Conservation (phyloP, 805 yeast species). For the Myxozyma sirexii region DNA sequence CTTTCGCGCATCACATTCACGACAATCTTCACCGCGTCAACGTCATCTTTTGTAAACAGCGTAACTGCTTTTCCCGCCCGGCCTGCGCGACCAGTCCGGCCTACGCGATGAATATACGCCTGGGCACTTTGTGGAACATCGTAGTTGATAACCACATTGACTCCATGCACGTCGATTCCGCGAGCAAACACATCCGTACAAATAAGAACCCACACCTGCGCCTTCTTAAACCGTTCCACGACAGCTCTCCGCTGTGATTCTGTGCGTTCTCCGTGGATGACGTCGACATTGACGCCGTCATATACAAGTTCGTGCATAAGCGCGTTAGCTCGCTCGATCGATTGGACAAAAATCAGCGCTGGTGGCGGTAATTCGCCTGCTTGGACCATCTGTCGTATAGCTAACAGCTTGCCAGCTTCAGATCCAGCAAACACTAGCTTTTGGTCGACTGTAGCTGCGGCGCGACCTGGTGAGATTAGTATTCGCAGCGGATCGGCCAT, state of each 20-base stretch:
- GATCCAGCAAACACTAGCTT: slow-evolving; percentile 82
- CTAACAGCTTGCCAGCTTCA: slow-evolving; percentile 93
- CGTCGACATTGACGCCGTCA: slow-evolving; percentile 91
- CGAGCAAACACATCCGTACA: slow-evolving; percentile 95
- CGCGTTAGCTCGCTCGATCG: slow-evolving; percentile 92
- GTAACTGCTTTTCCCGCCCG: slow-evolving; percentile 85
- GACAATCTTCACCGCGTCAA: slow-evolving; percentile 72
- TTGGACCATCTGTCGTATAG: slow-evolving; percentile 83
- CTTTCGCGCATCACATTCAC: slow-evolving; percentile 95
- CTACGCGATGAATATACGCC: slow-evolving; percentile 95
- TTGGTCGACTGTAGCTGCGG: slow-evolving; percentile 81
- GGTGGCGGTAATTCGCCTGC: slow-evolving; percentile 88
- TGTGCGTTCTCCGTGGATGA: slow-evolving; percentile 92
- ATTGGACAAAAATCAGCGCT: slow-evolving; percentile 85
- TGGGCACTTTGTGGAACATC: slow-evolving; percentile 95
- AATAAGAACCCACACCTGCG: slow-evolving; percentile 93
- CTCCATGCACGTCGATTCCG: slow-evolving; percentile 97
- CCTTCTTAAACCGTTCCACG: slow-evolving; percentile 80
- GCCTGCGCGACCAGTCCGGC: slow-evolving; percentile 98
- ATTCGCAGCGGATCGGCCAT: slow-evolving; percentile 86
- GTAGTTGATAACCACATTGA: slow-evolving; percentile 89
- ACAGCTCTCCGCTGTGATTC: slow-evolving; percentile 83
- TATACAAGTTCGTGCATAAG: slow-evolving; percentile 88
- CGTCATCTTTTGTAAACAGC: slow-evolving; percentile 88
- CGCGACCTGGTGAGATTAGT: slow-evolving; percentile 75